Evolutionary conservation across 2,329 filamentous ascomycete genomes (phyloP).

Genomic region (Triangularia verruculosa): DNA sequence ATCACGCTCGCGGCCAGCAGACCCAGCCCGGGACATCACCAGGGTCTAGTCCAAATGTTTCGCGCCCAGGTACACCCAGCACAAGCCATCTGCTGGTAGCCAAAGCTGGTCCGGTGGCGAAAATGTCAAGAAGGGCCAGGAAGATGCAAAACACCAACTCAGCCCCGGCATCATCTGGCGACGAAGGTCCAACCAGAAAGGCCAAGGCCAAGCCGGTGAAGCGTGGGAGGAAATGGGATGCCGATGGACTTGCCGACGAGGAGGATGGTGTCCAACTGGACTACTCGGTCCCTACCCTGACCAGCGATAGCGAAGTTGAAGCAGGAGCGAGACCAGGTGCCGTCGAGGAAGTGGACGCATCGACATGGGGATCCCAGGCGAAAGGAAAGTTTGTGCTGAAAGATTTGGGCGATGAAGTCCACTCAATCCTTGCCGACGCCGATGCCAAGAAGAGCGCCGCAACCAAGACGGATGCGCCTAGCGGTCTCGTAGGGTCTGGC

Average conservation of each 20-base stretch:
- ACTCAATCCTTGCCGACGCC: conserved; percentile 81
- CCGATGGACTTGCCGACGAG: conserved; percentile 82
- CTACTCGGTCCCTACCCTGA: conserved; percentile 68
- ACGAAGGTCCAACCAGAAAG: conserved; percentile 65
- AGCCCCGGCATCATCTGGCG: conserved; percentile 73
- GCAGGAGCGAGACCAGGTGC: conserved; percentile 51
- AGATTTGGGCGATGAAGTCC: conserved; percentile 89
- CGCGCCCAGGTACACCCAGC: conserved; percentile 73
- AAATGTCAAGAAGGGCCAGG: conserved; percentile 76
- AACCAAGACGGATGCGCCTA: conserved; percentile 40
- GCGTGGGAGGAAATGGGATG: conserved; percentile 89
- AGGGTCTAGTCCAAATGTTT: conserved; percentile 67
- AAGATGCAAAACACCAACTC: conserved; percentile 65
- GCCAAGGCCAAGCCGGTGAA: conserved; percentile 63
- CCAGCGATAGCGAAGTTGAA: conserved; percentile 53
- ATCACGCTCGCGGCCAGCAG: conserved; percentile 40
- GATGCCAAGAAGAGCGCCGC: conserved; percentile 58
- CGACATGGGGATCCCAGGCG: conserved; percentile 81
- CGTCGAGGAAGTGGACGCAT: conserved; percentile 71
- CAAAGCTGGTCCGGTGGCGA: conserved; percentile 71
- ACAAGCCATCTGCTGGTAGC: conserved; percentile 65
- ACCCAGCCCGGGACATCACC: conserved; percentile 60
- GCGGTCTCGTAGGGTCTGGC: conserved; percentile 73
- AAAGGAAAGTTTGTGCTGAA: conserved; percentile 93
- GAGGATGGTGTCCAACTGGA: conserved; percentile 78